These are phyloP conservation scores for Pleoardoris graminearum DNA, from an alignment of 2,329 filamentous ascomycete species.

Conservation along the genomic window DNA sequence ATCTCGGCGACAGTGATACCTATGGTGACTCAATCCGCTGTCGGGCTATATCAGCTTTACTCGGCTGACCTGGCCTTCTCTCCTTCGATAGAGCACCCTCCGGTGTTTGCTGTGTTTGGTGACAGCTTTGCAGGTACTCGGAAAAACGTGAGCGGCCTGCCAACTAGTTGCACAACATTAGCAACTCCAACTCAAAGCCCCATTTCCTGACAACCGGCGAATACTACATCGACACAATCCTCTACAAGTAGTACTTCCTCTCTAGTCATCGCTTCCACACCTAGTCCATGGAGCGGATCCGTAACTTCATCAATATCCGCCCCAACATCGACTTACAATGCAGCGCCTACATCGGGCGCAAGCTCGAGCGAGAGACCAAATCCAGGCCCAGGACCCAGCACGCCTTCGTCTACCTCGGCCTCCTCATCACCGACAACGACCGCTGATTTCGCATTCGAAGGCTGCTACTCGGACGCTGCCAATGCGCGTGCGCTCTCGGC, in stretches of 20 bases:
- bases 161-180: conserved; percentile 21
- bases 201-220: neutral
- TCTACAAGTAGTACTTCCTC: neutral
- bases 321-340: neutral
- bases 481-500: conserved; percentile 20
- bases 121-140: conserved; percentile 23
- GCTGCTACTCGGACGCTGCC: conserved; percentile 26
- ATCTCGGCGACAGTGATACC: conserved; percentile 26
- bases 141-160: conserved; percentile 21
- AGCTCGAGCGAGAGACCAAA: neutral
- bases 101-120: conserved; percentile 26
- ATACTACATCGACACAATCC: neutral
- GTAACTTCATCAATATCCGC: neutral
- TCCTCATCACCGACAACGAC: neutral
- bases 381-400: neutral
- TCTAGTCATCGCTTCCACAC: neutral
- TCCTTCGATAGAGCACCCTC: conserved; percentile 17
- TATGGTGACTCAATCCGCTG: conserved; percentile 29
- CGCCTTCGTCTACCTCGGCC: conserved; percentile 13
- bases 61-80: conserved; percentile 25
- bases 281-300: neutral
- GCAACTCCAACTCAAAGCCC: conserved; percentile 7
- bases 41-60: conserved; percentile 33
- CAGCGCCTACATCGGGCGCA: neutral
- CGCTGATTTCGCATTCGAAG: conserved; percentile 21